These are phyloP conservation scores for Evernia prunastri DNA, from an alignment of 495 filamentous ascomycete species.

Conservation along the genomic window DNA sequence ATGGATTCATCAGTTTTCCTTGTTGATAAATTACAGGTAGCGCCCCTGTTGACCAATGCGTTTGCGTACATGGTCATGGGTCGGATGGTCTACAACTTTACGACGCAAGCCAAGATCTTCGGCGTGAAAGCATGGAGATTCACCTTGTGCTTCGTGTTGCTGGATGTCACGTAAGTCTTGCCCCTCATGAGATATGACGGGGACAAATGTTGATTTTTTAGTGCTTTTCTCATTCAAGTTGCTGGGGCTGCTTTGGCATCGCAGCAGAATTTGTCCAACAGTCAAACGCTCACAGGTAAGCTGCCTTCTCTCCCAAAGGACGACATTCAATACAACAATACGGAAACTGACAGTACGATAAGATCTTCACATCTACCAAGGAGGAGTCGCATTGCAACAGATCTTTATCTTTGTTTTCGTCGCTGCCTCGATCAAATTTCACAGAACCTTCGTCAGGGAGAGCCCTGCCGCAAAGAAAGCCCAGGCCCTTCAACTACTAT, in stretches of 20 bases:
- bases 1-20: not conserved
- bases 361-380: conserved; percentile 52
- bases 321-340: not conserved
- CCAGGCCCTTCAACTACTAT: conserved; percentile 34
- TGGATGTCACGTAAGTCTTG: conserved; percentile 46
- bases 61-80: conserved; percentile 62
- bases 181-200: too few species aligned
- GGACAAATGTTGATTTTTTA: too few species aligned
- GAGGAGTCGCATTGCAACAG: conserved; percentile 53
- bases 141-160: conserved; percentile 50
- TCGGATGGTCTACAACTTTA: conserved; percentile 53
- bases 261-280: too few species aligned
- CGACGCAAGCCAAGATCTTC: conserved; percentile 41
- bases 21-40: conserved; percentile 26
- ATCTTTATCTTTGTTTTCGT: conserved; percentile 50
- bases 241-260: too few species aligned
- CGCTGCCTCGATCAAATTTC: conserved; percentile 41
- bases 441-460: conserved; percentile 29
- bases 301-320: too few species aligned
- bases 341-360: not conserved
- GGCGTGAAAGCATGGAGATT: conserved; percentile 44
- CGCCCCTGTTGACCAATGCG: conserved; percentile 47
- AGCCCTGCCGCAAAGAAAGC: conserved; percentile 2
- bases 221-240: too few species aligned
- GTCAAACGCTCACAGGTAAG: too few species aligned